Conservation (phyloP, 2,329 filamentous ascomycete species). For the Talaromyces funiculosus region DNA sequence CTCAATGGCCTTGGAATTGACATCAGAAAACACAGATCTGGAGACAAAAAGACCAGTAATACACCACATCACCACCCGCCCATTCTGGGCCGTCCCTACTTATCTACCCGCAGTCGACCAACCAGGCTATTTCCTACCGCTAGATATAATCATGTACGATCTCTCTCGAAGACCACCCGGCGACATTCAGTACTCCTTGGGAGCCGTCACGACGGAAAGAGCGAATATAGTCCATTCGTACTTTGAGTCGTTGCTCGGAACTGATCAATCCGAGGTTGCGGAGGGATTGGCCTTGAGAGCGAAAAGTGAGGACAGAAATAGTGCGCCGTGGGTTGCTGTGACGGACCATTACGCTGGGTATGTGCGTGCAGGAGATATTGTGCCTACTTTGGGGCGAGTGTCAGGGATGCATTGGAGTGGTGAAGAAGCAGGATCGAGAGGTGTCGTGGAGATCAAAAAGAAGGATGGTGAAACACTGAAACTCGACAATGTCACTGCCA, state of each 20-base stretch:
- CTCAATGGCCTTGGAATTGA: slow-evolving; percentile 65
- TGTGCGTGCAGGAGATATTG: slow-evolving; percentile 55
- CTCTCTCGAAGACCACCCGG: slow-evolving; percentile 54
- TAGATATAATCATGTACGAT: slow-evolving; percentile 70
- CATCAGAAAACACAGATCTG: slow-evolving; percentile 49
- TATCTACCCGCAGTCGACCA: slow-evolving; percentile 33
- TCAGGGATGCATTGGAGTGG: background rate
- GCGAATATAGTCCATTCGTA: slow-evolving; percentile 51
- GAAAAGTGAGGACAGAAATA: slow-evolving; percentile 37
- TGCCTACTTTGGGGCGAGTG: background rate
- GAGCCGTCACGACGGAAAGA: slow-evolving; percentile 56
- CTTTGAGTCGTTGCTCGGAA: slow-evolving; percentile 39
- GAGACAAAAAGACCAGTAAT: slow-evolving; percentile 39
- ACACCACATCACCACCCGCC: slow-evolving; percentile 63
- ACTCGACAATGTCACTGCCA: slow-evolving; percentile 56
- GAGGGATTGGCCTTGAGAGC: slow-evolving; percentile 31
- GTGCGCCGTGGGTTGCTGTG: slow-evolving; percentile 62
- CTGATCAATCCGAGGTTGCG: slow-evolving; percentile 40
- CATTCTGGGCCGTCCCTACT: slow-evolving; percentile 65
- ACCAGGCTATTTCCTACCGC: slow-evolving; percentile 59
- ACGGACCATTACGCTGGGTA: slow-evolving; percentile 70
- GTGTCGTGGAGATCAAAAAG: background rate
- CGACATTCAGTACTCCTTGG: slow-evolving; percentile 58
- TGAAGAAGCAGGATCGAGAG: background rate
- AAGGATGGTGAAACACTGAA: slow-evolving; percentile 31